Evolutionary conservation across 306 rosid genomes (phyloP).

Genomic region (Cyamopsis tetragonoloba): DNA sequence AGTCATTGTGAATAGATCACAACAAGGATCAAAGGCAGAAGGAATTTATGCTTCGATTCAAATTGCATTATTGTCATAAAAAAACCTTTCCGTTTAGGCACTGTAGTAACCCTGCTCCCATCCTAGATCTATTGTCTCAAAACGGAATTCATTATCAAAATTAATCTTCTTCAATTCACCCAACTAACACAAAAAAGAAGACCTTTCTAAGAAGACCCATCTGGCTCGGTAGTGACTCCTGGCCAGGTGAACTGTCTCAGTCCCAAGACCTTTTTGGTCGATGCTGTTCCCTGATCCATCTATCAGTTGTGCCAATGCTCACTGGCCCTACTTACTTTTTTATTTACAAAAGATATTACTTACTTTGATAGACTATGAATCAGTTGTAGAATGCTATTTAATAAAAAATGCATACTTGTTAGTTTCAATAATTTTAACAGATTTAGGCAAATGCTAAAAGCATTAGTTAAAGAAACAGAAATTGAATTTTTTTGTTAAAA

Average conservation of each 20-base stretch:
- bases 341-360: neutral
- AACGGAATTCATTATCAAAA: too few relatives aligned
- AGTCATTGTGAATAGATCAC: neutral
- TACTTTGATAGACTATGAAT: neutral
- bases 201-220: too few relatives aligned
- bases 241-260: too few relatives aligned
- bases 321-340: neutral
- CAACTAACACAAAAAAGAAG: too few relatives aligned
- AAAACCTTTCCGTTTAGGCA: neutral
- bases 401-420: neutral
- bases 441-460: too few relatives aligned
- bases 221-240: too few relatives aligned
- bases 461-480: too few relatives aligned
- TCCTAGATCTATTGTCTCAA: neutral
- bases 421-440: conserved; percentile 3
- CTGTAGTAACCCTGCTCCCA: neutral
- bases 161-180: too few relatives aligned
- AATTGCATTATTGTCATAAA: neutral
- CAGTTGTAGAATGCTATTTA: neutral
- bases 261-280: neutral
- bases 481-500: too few relatives aligned
- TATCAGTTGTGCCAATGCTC: neutral
- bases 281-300: neutral
- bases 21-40: neutral
- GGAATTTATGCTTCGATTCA: neutral